Percentiles rank a stretch among this genome's conserved stretches.
Conservation (phyloP, 2,329 filamentous ascomycete genomes). For the Alternaria dauci region DNA sequence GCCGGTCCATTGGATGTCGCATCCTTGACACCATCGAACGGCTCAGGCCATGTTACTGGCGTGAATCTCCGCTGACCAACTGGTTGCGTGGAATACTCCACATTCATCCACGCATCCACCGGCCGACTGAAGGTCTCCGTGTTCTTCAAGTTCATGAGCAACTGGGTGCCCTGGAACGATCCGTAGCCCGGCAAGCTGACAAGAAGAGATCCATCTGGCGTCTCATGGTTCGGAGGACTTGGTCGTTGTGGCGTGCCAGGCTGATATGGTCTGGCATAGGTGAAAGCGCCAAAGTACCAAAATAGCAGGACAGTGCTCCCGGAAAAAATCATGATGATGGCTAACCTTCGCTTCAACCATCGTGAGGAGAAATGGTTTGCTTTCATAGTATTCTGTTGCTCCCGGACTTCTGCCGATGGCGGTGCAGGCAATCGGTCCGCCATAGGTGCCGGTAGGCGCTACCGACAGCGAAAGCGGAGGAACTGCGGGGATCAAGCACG, state of each 20-base stretch:
- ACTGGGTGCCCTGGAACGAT: conserved; percentile 51
- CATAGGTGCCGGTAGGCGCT: conserved; percentile 18
- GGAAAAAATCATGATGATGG: conserved; percentile 32
- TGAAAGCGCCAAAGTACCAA: conserved; percentile 33
- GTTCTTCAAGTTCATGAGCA: conserved; percentile 47
- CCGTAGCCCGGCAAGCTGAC: conserved; percentile 53
- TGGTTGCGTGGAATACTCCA: conserved; percentile 57
- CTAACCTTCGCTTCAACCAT: conserved; percentile 28
- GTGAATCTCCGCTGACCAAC: conserved; percentile 54
- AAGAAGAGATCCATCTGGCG: conserved; percentile 29
- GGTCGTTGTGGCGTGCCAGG: conserved; percentile 18
- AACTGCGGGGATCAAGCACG: conserved; percentile 12
- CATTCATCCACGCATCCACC: conserved; percentile 60
- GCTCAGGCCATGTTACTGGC: conserved; percentile 52
- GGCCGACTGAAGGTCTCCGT: conserved; percentile 43
- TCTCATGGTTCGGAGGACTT: conserved; percentile 9
- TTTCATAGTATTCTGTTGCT: conserved; percentile 12
- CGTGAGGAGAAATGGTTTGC: conserved; percentile 19
- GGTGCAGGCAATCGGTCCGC: conserved; percentile 17
- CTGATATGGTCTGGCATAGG: conserved; percentile 18
- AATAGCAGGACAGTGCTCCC: conserved; percentile 30
- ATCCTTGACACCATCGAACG: conserved; percentile 53
- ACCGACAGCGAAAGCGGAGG: conserved; percentile 7
- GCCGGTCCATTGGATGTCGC: conserved; percentile 54
- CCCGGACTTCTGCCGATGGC: conserved; percentile 5